Base-by-base conservation (phyloP, 1,284 basidiomycete species). In the Trichosporon coremiiforme region DNA sequence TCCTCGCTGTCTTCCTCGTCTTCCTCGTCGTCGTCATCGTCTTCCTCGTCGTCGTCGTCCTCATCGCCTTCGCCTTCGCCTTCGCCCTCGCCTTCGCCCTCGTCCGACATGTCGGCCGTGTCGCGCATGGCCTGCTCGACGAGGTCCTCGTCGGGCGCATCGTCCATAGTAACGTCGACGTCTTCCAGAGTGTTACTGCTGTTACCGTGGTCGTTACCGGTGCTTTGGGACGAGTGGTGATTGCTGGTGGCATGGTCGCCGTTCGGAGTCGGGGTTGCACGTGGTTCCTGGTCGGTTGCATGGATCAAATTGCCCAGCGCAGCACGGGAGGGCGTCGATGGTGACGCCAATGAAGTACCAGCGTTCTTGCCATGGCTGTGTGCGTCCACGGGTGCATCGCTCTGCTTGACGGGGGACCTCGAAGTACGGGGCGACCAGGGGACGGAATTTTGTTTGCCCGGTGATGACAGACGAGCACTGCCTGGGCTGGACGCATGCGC, bases 1-100 rank as follows among this genome's bases (percentile, higher is more conserved):
- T 82, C 77, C 73, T 82, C 74, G 76, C 73, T 84, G 50, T 85
- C 85, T 80, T 81, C 73, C 15, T 57, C 70, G 20, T 57, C 70
- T 70, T 82, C 77, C 73, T 82, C 74, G 76, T 33, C 33, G 33
- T n/a, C n/a, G n/a, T n/a, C n/a, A 78, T 72, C 71, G 8, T 80
- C 77, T 25, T 70, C 74, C 13, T 74, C 84, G 47, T 85, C 85
- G 80, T 81, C 73, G 15, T 60, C 70, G 69, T 82, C 77, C 73
- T 82, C 74, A 76, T 78, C 67, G 70, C 76, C 69, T 75, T 77
- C 73, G 71, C 82, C 66, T 87, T 80, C 91, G 88, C n/a, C 62
- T 69, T 80, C 70, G 86, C 88, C 65, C 86, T 88, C 71, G 83
- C 92, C 68, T 90, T 85, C 33, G 90, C 92, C 57, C 89, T 91